Conservation (phyloP, 1,284 basidiomycete genomes). For the Exobasidium cylindrosporum region DNA sequence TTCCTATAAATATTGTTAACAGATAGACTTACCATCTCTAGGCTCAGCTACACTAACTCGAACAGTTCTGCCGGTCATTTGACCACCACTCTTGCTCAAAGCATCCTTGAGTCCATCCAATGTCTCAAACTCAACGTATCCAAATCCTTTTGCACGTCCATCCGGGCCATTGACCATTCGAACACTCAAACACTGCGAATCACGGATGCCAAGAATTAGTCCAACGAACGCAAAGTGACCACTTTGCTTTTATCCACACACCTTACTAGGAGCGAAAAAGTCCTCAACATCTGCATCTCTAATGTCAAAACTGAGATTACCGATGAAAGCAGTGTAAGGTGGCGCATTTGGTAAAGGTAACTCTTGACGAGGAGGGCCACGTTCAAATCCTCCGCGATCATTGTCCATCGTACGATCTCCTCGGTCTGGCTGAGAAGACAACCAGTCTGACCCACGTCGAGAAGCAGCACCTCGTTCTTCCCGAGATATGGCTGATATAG, state of each 20-base stretch:
- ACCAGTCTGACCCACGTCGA: conserved; percentile 33
- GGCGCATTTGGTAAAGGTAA: conserved; percentile 89
- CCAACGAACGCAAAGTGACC: background rate
- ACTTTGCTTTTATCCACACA: conserved; percentile 6
- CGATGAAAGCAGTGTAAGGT: conserved; percentile 92
- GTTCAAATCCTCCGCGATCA: conserved; percentile 21
- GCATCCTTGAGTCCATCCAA: conserved; percentile 81
- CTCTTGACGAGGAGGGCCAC: conserved; percentile 68
- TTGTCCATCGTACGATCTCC: conserved; percentile 25
- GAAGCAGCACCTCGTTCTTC: background rate
- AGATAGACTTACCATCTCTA: conserved; percentile 58
- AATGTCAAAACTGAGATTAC: conserved; percentile 91
- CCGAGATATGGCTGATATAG: background rate
- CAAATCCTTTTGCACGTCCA: conserved; percentile 94
- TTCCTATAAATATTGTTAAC: too few species aligned
- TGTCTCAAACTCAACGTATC: conserved; percentile 89
- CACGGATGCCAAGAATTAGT: background rate
- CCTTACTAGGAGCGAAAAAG: conserved; percentile 60
- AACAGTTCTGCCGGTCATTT: conserved; percentile 73
- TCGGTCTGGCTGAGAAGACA: conserved; percentile 39
- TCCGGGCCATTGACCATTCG: conserved; percentile 85
- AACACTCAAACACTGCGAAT: conserved; percentile 63
- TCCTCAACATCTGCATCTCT: conserved; percentile 75
- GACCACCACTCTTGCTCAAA: conserved; percentile 39
- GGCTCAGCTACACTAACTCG: conserved; percentile 93